Conservation (phyloP, 352 stramenopile species). For the Peronosclerospora sorghi region DNA sequence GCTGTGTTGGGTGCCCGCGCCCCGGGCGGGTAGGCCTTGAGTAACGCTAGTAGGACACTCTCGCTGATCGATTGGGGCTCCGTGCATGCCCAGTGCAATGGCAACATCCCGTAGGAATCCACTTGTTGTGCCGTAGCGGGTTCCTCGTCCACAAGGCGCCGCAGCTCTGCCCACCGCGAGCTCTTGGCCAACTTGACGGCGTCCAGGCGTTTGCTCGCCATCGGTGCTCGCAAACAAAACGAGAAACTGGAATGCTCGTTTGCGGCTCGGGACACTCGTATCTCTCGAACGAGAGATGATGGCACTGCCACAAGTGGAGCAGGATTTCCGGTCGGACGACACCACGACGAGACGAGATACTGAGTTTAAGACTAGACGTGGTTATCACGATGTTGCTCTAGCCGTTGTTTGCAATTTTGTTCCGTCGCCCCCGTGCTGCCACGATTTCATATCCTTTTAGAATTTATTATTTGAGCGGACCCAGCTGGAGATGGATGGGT, state of each 20-base stretch:
- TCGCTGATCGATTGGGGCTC: slow-evolving; percentile 70
- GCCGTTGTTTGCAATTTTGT: neutral
- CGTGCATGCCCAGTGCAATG: slow-evolving; percentile 81
- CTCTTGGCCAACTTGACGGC: slow-evolving; percentile 78
- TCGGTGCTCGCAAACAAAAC: neutral
- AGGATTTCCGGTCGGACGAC: slow-evolving; percentile 4
- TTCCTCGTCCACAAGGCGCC: slow-evolving; percentile 61
- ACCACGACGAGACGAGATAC: slow-evolving; percentile 9
- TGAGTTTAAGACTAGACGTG: slow-evolving; percentile 2
- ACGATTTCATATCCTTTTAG: neutral
- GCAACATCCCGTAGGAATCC: slow-evolving; percentile 82
- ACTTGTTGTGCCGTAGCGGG: slow-evolving; percentile 54
- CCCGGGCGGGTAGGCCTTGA: slow-evolving; percentile 68
- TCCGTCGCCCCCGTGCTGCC: slow-evolving; percentile 8
- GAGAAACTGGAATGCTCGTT: neutral
- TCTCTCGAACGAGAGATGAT: neutral
- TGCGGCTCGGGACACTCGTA: no score
- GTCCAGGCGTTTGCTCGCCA: slow-evolving; percentile 56
- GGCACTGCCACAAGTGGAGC: neutral
- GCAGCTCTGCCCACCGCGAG: slow-evolving; percentile 72
- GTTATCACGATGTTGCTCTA: neutral
- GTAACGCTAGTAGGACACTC: slow-evolving; percentile 54
- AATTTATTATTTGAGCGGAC: no score
- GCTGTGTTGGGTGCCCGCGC: slow-evolving; percentile 61
- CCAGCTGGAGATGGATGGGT: neutral